Evolutionary conservation across 768 basidiomycete genomes (phyloP).

Genomic region (Suillus subalutaceus): DNA sequence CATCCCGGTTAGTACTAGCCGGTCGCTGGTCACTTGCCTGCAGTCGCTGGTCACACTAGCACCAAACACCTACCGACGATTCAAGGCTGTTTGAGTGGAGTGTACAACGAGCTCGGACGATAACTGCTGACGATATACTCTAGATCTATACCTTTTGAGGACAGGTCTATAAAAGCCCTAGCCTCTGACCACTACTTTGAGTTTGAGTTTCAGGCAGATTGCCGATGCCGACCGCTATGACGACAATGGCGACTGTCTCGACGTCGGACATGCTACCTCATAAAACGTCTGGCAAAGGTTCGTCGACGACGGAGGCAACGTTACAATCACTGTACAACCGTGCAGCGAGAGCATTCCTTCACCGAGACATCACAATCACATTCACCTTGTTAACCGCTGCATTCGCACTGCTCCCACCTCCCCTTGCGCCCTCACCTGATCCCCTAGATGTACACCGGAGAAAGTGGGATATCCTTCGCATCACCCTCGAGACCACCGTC

Average conservation of each 20-base stretch:
- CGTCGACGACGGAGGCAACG: slow-evolving; percentile 46
- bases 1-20: too few species aligned
- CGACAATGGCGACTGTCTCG: slow-evolving; percentile 28
- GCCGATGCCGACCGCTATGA: slow-evolving; percentile 55
- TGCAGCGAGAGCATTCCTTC: slow-evolving; percentile 78
- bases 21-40: too few species aligned
- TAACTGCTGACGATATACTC: too few species aligned
- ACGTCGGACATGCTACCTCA: slow-evolving; percentile 35
- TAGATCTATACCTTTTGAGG: too few species aligned
- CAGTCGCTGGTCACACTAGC: too few species aligned
- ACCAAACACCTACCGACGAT: too few species aligned
- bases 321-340: slow-evolving; percentile 75
- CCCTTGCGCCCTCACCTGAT: slow-evolving; percentile 37
- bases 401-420: slow-evolving; percentile 59
- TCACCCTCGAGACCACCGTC: slow-evolving; percentile 78
- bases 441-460: slow-evolving; percentile 54
- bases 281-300: slow-evolving; percentile 32
- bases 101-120: too few species aligned
- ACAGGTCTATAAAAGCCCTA: too few species aligned
- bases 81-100: too few species aligned
- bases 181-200: too few species aligned
- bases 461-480: slow-evolving; percentile 88
- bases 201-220: not conserved
- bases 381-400: slow-evolving; percentile 68
- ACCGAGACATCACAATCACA: slow-evolving; percentile 69